phyloP scores from a whole-genome alignment of 2,329 filamentous ascomycete species.

The Epichloe aotearoae region DNA sequence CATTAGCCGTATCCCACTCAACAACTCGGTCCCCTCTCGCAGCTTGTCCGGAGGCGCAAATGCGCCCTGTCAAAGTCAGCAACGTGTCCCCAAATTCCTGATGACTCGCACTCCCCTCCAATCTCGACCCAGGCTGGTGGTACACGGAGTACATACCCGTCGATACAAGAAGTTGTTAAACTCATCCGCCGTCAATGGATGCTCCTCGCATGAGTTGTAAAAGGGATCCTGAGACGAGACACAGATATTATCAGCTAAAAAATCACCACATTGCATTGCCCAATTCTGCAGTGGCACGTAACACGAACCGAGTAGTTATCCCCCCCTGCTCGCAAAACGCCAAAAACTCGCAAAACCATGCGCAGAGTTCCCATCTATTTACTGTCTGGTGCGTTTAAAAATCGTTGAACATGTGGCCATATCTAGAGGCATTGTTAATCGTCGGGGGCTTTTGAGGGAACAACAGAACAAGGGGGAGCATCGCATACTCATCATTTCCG shows the following conservation, averaged over 20 bases:
- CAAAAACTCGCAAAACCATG: too few relatives aligned
- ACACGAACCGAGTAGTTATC: slow-evolving; percentile 42
- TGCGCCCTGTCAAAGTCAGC: slow-evolving; percentile 29
- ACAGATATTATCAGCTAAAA: background rate
- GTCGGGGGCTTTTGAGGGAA: background rate
- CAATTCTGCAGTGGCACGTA: background rate
- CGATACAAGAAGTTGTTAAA: slow-evolving; percentile 43
- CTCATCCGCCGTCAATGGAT: slow-evolving; percentile 37
- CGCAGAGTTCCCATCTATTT: slow-evolving; percentile 12
- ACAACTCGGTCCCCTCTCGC: slow-evolving; percentile 28
- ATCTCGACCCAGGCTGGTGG: background rate
- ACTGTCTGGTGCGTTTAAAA: slow-evolving; percentile 35
- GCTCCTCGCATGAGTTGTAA: slow-evolving; percentile 37
- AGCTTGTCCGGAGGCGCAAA: slow-evolving; percentile 33
- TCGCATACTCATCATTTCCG: slow-evolving; percentile 70
- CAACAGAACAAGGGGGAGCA: slow-evolving; percentile 16
- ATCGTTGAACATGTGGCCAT: slow-evolving; percentile 62
- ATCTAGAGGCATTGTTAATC: slow-evolving; percentile 31
- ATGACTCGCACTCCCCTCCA: background rate
- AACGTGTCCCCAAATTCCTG: too few relatives aligned
- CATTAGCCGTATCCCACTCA: slow-evolving; percentile 42
- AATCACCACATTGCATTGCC: too few relatives aligned
- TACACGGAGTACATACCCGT: slow-evolving; percentile 25
- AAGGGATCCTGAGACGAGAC: slow-evolving; percentile 28
- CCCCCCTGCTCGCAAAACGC: too few relatives aligned